A percentile compares a stretch with the other conserved stretches of the same genome.
Evolutionary conservation across 1,284 basidiomycete genomes (phyloP).

Genomic region (Trichosporon sp.): DNA sequence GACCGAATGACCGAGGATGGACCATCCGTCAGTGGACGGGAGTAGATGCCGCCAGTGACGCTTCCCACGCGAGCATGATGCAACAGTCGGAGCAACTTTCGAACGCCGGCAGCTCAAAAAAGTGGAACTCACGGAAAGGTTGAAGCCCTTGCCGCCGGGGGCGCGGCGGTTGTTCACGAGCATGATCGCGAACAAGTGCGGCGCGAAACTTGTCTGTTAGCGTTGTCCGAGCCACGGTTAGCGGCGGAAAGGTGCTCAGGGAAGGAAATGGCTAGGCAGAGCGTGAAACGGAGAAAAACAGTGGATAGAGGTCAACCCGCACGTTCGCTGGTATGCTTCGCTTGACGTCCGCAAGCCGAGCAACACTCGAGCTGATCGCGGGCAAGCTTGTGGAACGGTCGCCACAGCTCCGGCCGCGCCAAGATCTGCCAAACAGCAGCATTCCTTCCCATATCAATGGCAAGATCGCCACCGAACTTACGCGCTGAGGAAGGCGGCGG

Average conservation of each 20-base stretch:
- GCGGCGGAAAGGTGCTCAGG: background rate
- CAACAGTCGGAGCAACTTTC: background rate
- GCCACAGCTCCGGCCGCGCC: background rate
- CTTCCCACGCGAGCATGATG: conserved; percentile 1
- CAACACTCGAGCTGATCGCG: no score
- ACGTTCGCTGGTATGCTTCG: no score
- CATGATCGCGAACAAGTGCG: conserved; percentile 31
- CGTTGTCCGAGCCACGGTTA: background rate
- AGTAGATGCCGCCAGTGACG: background rate
- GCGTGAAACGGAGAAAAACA: background rate
- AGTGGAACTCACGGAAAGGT: conserved; percentile 30
- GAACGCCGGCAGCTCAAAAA: background rate
- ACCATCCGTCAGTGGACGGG: background rate
- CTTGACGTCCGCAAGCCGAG: no score
- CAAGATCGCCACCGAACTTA: conserved; percentile 26
- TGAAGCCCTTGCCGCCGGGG: conserved; percentile 25
- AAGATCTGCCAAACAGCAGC: background rate
- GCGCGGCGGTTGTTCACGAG: conserved; percentile 26
- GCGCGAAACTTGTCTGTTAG: conserved; percentile 26
- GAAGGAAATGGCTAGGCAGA: no score
- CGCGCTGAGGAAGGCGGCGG: conserved; percentile 38
- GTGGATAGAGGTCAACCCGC: no score
- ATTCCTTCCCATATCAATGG: background rate
- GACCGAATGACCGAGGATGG: background rate
- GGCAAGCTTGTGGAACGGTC: background rate